These are phyloP conservation scores for Parmales sp. DNA, from an alignment of 108 stramenopile species.

Conservation along the genomic window DNA sequence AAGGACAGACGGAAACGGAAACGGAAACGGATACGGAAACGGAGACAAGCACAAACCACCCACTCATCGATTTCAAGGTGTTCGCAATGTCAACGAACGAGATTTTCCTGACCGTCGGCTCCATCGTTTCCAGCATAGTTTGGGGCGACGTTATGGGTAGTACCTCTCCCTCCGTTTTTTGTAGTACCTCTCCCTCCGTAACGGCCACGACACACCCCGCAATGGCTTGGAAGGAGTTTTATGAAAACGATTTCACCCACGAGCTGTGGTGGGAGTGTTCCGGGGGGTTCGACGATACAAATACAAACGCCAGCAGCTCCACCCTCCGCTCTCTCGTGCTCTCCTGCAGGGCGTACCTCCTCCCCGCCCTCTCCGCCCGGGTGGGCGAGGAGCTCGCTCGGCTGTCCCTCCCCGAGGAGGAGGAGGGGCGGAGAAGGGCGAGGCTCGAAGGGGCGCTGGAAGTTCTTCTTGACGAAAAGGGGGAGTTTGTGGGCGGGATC, in stretches of 20 bases:
- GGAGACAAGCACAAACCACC: not conserved
- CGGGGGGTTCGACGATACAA: not conserved
- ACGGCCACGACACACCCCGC: no score
- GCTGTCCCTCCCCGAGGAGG: not conserved
- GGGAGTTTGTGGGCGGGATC: constrained; percentile 15
- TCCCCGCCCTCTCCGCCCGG: not conserved
- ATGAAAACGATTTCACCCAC: not conserved
- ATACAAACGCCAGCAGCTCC: not conserved
- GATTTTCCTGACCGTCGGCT: not conserved
- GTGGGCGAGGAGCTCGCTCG: not conserved
- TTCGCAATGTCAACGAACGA: not conserved
- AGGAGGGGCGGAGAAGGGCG: not conserved
- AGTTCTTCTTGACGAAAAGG: not conserved
- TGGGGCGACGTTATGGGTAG: not conserved
- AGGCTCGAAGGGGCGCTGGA: not conserved
- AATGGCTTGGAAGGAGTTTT: not conserved
- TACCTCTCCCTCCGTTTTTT: no score
- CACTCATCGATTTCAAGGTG: not conserved
- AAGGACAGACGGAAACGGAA: not conserved
- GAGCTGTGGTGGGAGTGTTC: not conserved
- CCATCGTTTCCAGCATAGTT: not conserved
- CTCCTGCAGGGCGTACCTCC: no score
- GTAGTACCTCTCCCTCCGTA: no score
- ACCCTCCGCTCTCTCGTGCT: not conserved
- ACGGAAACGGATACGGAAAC: no score